Base-by-base conservation (phyloP, 225 moss, liverwort and hornwort genomes). In the Sphagnum tenellum region DNA sequence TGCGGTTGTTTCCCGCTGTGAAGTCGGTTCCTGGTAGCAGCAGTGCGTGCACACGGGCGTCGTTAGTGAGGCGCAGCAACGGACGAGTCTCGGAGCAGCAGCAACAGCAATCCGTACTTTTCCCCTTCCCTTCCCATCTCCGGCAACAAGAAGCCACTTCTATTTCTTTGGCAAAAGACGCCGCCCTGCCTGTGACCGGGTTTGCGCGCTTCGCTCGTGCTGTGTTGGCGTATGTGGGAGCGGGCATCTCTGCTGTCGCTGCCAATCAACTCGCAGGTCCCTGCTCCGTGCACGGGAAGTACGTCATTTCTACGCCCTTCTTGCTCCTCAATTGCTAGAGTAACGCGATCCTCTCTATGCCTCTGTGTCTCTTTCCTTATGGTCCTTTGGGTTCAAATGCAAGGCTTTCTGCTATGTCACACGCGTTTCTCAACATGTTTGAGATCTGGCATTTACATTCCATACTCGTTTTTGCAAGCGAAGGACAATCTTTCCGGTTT, bases 221-320 rank as follows among this genome's bases (percentile, higher is more conserved):
- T 49, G 68, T 79, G 47, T 73, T 83, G 55, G 72, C 79, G 56
- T 79, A 83, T 76, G 71, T 79, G 44, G 83, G 83, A 48, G 76
- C 71, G 52, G 79, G 79, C 11, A 59, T 83, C 46, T 76, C 76
- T 66, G 79, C 72, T 64, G 76, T 79, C 13, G 69, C 76, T 2
- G 73, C 73, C 56, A 74, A 71, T 70, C 73, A 79, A 52, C 62
- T 83, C 29, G 60, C 66, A 8, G 68, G 69, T 5, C 76, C 71
- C 60, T 70, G 71, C 13, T 63, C 71, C 64, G 70, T 73, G 61
- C 76, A 79, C 62, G 76, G 71, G 64, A 76, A 79, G 82, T 82
- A 71, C 61, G 78, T 67, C 3, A 4, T 14, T 13, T 64, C 59
- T 12, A 49, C 29, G 29, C 29, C 29, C 29, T 1, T 29, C 29